Conservation (phyloP, 192 early-diverging fungal species). For the Bifiguratus adelaidae region DNA sequence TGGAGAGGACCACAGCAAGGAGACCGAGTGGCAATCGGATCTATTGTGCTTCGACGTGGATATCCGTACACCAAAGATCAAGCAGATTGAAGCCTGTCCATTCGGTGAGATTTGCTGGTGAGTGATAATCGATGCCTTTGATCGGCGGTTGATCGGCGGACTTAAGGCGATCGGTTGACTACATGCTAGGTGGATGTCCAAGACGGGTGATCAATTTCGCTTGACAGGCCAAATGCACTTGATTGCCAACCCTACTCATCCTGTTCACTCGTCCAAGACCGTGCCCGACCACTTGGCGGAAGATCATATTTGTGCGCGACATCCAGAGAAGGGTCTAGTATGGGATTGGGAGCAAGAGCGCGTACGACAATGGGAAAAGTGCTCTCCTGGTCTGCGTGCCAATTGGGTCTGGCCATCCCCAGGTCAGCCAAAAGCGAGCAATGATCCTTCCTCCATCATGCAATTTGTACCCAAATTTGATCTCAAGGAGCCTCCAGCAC, state of each 20-base stretch:
- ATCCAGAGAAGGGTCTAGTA: neutral
- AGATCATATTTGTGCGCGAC: neutral
- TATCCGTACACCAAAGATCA: conserved; percentile 15
- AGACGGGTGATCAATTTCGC: conserved; percentile 25
- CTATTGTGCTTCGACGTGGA: conserved; percentile 13
- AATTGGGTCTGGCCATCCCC: conserved; percentile 4
- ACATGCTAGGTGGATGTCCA: conserved; percentile 15
- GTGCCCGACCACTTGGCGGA: neutral
- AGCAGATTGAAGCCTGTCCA: conserved; percentile 9
- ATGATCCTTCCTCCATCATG: neutral
- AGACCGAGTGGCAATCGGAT: conserved; percentile 14
- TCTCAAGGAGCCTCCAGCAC: neutral
- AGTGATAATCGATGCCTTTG: neutral
- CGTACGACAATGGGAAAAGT: conserved; percentile 7
- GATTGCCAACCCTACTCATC: neutral
- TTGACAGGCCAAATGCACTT: conserved; percentile 11
- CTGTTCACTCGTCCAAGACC: neutral
- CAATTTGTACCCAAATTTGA: neutral
- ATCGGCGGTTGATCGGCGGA: no score
- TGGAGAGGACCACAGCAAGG: conserved; percentile 12
- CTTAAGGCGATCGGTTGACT: no score
- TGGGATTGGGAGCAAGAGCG: conserved; percentile 22
- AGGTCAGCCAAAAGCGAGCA: neutral
- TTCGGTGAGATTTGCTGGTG: conserved; percentile 22
- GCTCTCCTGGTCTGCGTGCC: conserved; percentile 15